These are phyloP conservation scores for Venturia pyrina DNA, from an alignment of 2,329 filamentous ascomycete genomes.

Conservation along the genomic window DNA sequence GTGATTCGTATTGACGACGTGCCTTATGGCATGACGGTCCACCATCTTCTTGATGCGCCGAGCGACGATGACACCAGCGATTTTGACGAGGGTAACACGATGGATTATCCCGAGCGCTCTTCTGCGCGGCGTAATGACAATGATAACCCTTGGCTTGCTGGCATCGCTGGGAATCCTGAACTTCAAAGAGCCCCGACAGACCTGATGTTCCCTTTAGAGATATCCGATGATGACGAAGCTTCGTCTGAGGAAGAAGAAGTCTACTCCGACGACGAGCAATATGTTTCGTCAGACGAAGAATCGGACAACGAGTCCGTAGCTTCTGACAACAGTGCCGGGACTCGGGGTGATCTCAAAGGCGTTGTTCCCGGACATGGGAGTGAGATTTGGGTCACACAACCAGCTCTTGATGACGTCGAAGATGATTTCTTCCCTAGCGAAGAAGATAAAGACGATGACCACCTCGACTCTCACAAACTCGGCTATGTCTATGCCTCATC, in stretches of 20 bases:
- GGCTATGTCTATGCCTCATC: slow-evolving; percentile 85
- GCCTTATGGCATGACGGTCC: slow-evolving; percentile 89
- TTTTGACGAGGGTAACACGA: slow-evolving; percentile 26
- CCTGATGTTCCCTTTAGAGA: slow-evolving; percentile 35
- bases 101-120: slow-evolving; percentile 31
- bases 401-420: slow-evolving; percentile 77
- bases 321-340: slow-evolving; percentile 21
- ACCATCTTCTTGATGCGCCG: slow-evolving; percentile 77
- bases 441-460: slow-evolving; percentile 66
- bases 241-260: slow-evolving; percentile 24
- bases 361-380: slow-evolving; percentile 65
- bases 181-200: slow-evolving; percentile 20
- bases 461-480: slow-evolving; percentile 69
- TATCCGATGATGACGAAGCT: slow-evolving; percentile 43
- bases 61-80: slow-evolving; percentile 44
- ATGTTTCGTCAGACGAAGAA: slow-evolving; percentile 17
- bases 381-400: slow-evolving; percentile 77
- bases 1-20: slow-evolving; percentile 75
- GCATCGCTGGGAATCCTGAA: slow-evolving; percentile 12
- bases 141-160: slow-evolving; percentile 22
- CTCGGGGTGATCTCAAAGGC: slow-evolving; percentile 61
- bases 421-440: slow-evolving; percentile 71
- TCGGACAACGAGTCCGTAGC: slow-evolving; percentile 10
- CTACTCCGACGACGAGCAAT: slow-evolving; percentile 19
- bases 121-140: slow-evolving; percentile 25